A percentile compares a stretch with the other conserved stretches of the same genome.
These are phyloP conservation scores for Gryganskiella cystojenkinii DNA, from an alignment of 192 early-diverging fungal species.

Conservation along the genomic window DNA sequence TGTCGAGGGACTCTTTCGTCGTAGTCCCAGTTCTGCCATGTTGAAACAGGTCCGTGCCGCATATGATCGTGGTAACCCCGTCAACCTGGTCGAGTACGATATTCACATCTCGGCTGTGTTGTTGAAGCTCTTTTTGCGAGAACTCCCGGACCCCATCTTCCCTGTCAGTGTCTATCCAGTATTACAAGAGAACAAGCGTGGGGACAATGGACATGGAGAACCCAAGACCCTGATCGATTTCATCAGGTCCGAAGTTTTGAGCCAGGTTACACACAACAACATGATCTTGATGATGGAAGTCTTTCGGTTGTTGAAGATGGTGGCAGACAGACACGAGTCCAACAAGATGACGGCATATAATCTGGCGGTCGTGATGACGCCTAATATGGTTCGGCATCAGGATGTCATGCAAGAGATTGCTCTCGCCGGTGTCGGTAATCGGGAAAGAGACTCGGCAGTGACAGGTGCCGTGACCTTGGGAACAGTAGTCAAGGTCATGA, in stretches of 20 bases:
- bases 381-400: slow-evolving; percentile 77
- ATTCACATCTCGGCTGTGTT: slow-evolving; percentile 85
- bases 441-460: slow-evolving; percentile 4
- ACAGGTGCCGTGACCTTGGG: slow-evolving; percentile 29
- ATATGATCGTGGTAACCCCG: slow-evolving; percentile 65
- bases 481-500: slow-evolving; percentile 42
- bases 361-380: slow-evolving; percentile 87
- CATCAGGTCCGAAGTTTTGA: slow-evolving; percentile 42
- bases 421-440: slow-evolving; percentile 13
- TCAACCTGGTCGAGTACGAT: slow-evolving; percentile 72
- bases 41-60: slow-evolving; percentile 72
- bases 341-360: slow-evolving; percentile 91
- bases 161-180: slow-evolving; percentile 69
- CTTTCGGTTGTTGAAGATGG: slow-evolving; percentile 76
- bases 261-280: slow-evolving; percentile 59
- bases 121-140: slow-evolving; percentile 86
- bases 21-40: slow-evolving; percentile 79
- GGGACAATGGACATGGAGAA: slow-evolving; percentile 5
- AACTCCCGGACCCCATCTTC: slow-evolving; percentile 83
- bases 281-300: slow-evolving; percentile 68
- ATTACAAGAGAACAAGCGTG: slow-evolving; percentile 49
- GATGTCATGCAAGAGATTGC: slow-evolving; percentile 53
- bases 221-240: slow-evolving; percentile 59
- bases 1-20: slow-evolving; percentile 87
- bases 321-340: slow-evolving; percentile 68